phyloP scores from a whole-genome alignment of 2,329 filamentous ascomycete genomes.

The Xylariaceae sp. region DNA sequence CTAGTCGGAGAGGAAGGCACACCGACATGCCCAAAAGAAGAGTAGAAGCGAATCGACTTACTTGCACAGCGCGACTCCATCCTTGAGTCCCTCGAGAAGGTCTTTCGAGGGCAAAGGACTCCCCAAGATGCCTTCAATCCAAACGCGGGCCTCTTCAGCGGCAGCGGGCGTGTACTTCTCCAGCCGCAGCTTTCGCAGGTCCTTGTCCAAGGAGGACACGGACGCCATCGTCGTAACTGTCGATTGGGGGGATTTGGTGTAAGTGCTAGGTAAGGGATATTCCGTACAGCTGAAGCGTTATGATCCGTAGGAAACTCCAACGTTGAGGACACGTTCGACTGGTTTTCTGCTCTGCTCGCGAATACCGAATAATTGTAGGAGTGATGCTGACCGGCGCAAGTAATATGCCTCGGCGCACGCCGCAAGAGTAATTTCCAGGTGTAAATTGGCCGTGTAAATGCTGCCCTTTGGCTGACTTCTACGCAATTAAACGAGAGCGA shows the following conservation, averaged over 20 bases:
- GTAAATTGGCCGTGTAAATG: neutral
- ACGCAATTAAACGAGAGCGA: neutral
- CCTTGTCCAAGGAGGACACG: slow-evolving; percentile 87
- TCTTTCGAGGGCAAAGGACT: slow-evolving; percentile 68
- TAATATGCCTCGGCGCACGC: neutral
- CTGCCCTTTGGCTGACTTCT: neutral
- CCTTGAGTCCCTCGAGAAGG: slow-evolving; percentile 78
- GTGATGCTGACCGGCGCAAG: neutral
- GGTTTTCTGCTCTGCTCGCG: neutral
- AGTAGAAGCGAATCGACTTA: slow-evolving; percentile 40
- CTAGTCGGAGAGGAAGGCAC: neutral
- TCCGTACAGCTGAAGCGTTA: neutral
- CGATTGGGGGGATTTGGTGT: neutral
- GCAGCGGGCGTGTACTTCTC: slow-evolving; percentile 89
- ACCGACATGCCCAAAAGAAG: neutral
- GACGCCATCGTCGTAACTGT: slow-evolving; percentile 66
- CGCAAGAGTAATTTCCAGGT: neutral
- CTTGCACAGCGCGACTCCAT: slow-evolving; percentile 91
- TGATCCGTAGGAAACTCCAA: neutral
- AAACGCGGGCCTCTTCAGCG: slow-evolving; percentile 74
- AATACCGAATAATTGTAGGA: neutral
- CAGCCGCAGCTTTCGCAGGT: slow-evolving; percentile 87
- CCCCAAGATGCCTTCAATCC: slow-evolving; percentile 79
- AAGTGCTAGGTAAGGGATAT: neutral
- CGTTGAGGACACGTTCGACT: neutral